These are phyloP conservation scores for Fraxinus greggii DNA, from an alignment of 305 asterid species.

Conservation along the genomic window DNA sequence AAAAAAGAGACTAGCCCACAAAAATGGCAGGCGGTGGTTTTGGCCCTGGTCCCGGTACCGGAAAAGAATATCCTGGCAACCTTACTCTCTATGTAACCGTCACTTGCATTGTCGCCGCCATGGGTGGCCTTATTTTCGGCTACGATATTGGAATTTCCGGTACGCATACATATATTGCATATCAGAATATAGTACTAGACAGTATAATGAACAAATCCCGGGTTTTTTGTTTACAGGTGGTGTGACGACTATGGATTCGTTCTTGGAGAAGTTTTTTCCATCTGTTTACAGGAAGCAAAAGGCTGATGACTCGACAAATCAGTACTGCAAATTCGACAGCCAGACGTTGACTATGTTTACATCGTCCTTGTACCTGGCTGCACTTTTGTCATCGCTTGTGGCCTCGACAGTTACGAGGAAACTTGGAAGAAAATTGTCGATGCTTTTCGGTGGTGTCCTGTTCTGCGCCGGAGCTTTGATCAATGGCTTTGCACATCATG, in stretches of 20 bases:
- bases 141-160: slow-evolving; percentile 93
- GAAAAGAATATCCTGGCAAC: slow-evolving; percentile 76
- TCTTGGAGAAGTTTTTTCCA: slow-evolving; percentile 45
- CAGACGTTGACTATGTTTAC: slow-evolving; percentile 51
- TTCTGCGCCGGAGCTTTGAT: slow-evolving; percentile 64
- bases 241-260: slow-evolving; percentile 56
- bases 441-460: slow-evolving; percentile 57
- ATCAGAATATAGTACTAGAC: neutral
- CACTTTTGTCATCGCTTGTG: slow-evolving; percentile 49
- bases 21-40: slow-evolving; percentile 69
- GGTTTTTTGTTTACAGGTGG: slow-evolving; percentile 34
- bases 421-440: slow-evolving; percentile 53
- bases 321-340: slow-evolving; percentile 69
- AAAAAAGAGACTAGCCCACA: neutral
- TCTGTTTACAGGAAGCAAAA: slow-evolving; percentile 38
- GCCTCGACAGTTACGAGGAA: slow-evolving; percentile 57
- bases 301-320: slow-evolving; percentile 41
- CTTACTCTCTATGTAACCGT: slow-evolving; percentile 58
- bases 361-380: slow-evolving; percentile 66
- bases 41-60: slow-evolving; percentile 54
- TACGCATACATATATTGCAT: slow-evolving; percentile 8
- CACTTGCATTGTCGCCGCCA: slow-evolving; percentile 83
- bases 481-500: slow-evolving; percentile 47
- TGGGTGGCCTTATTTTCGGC: slow-evolving; percentile 93
- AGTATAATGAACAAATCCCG: neutral